These are phyloP conservation scores for Gonium pectorale DNA, from an alignment of 139 green algal genomes.

Conservation along the genomic window DNA sequence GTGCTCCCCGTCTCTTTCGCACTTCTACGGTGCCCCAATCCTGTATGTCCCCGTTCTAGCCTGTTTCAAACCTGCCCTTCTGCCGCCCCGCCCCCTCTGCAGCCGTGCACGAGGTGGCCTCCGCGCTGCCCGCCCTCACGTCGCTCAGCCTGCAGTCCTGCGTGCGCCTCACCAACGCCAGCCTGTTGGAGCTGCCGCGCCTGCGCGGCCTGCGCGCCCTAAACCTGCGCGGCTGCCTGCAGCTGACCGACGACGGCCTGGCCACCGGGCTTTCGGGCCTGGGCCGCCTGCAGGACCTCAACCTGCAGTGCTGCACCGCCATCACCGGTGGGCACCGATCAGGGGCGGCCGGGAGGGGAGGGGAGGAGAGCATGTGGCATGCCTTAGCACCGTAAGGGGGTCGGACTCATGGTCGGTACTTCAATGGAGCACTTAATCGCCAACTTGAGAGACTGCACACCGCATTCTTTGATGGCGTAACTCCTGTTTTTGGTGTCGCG, in stretches of 20 bases:
- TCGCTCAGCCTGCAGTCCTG: slow-evolving; percentile 43
- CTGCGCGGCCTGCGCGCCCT: slow-evolving; percentile 12
- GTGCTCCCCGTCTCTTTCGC: background rate
- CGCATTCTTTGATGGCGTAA: no score
- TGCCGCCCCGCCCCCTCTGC: background rate
- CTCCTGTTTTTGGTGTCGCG: no score
- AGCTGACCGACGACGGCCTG: slow-evolving; percentile 55
- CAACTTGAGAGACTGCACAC: no score
- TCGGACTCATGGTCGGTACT: no score
- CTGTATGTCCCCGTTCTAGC: no score
- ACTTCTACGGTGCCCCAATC: background rate
- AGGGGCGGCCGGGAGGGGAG: no score
- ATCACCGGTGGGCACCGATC: slow-evolving; percentile 31
- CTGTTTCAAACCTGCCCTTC: no score
- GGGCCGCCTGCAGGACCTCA: slow-evolving; percentile 47
- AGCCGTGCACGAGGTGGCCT: slow-evolving; percentile 30
- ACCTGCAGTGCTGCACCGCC: slow-evolving; percentile 58
- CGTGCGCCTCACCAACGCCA: slow-evolving; percentile 34
- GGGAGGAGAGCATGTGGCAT: no score
- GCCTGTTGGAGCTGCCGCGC: background rate
- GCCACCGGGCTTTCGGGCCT: slow-evolving; percentile 38
- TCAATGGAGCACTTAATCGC: no score
- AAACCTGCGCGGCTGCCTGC: slow-evolving; percentile 49
- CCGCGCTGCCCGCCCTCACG: background rate
- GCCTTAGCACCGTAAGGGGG: no score